Conservation (phyloP, 129 eudicot genomes). For the Chrysanthemum makinoi region DNA sequence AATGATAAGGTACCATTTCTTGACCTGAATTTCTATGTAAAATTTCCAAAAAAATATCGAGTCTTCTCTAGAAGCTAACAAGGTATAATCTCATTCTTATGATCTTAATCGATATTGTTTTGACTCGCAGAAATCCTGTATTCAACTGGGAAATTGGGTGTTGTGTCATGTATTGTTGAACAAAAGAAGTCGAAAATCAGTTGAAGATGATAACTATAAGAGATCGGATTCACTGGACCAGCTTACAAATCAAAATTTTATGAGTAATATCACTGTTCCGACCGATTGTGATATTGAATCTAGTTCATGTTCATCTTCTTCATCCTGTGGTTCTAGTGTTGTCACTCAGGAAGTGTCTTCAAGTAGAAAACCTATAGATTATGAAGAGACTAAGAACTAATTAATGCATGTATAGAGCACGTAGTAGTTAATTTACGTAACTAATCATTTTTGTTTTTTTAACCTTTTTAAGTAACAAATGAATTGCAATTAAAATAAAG, state of each 20-base stretch:
- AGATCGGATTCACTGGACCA: slow-evolving; percentile 9
- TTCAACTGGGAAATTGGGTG: slow-evolving; percentile 71
- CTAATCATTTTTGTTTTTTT: background rate
- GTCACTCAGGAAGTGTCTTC: slow-evolving; percentile 41
- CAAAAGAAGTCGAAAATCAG: slow-evolving; percentile 34
- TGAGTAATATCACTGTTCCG: background rate
- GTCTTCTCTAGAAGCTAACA: slow-evolving; percentile 4
- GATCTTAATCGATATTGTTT: background rate
- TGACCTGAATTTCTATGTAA: background rate
- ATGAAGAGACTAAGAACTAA: slow-evolving; percentile 19
- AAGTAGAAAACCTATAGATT: slow-evolving; percentile 27
- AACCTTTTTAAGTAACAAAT: background rate
- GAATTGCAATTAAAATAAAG: background rate
- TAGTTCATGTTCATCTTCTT: slow-evolving; percentile 35
- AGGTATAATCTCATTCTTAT: background rate
- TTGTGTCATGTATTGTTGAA: slow-evolving; percentile 59
- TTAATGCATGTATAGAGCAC: background rate
- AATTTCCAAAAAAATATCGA: background rate
- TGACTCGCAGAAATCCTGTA: slow-evolving; percentile 44
- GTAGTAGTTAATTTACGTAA: background rate
- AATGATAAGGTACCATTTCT: slow-evolving; percentile 29
- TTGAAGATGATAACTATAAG: slow-evolving; percentile 10
- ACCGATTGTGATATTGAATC: slow-evolving; percentile 5
- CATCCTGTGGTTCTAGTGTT: slow-evolving; percentile 38
- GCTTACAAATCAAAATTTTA: background rate